phyloP scores from a whole-genome alignment of 1,139 yeast genomes.

The Taiozyma sp. region DNA sequence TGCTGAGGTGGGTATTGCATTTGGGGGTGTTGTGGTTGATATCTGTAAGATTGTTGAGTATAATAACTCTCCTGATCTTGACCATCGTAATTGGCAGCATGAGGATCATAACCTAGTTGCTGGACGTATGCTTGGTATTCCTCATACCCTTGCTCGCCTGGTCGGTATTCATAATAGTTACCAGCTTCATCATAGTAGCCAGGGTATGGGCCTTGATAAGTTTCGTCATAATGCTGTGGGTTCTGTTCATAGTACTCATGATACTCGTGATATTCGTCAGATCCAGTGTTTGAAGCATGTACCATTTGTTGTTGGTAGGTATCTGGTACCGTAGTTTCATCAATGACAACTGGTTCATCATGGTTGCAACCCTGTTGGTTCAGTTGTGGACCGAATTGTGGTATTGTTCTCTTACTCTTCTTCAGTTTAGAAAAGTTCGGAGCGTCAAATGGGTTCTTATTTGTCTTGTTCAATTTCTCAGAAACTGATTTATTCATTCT shows the following conservation, averaged over 20 bases:
- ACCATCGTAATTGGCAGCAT: neutral
- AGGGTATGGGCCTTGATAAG: neutral
- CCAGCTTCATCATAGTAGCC: neutral
- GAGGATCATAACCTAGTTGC: neutral
- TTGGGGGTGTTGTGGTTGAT: neutral
- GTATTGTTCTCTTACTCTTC: slow-evolving; percentile 9
- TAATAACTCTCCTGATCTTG: neutral
- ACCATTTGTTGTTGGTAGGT: neutral
- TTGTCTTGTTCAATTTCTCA: neutral
- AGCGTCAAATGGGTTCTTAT: neutral
- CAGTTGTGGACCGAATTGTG: neutral
- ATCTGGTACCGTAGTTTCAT: neutral
- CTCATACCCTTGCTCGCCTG: neutral
- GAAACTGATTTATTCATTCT: neutral
- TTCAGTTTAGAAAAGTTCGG: slow-evolving; percentile 7
- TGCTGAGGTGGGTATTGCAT: neutral
- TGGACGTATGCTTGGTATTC: neutral
- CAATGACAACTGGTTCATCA: neutral
- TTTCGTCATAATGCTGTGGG: neutral
- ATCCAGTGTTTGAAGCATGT: neutral
- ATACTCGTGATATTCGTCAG: neutral
- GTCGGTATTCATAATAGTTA: neutral
- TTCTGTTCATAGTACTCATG: neutral
- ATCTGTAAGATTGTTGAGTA: neutral
- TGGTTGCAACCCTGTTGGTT: neutral